Evolutionary conservation across 495 filamentous ascomycete genomes (phyloP).

Genomic region (Glonium stellatum): DNA sequence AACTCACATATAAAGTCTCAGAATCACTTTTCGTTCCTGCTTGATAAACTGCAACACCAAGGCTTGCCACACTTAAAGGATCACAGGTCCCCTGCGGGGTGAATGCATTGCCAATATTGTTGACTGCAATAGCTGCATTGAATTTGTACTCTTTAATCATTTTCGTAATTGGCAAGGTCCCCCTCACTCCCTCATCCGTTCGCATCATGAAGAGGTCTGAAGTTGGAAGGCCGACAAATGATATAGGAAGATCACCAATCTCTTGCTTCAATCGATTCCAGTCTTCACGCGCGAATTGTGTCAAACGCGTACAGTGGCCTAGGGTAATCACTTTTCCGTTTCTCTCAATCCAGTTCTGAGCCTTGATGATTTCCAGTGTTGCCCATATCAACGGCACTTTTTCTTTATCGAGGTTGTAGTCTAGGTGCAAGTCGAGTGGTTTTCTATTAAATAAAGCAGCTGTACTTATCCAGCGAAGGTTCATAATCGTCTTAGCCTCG

Average conservation of each 20-base stretch:
- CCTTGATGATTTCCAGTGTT: slow-evolving; percentile 45
- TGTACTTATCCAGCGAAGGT: slow-evolving; percentile 57
- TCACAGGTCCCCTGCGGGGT: slow-evolving; percentile 70
- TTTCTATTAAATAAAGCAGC: slow-evolving; percentile 42
- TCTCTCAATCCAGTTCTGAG: slow-evolving; percentile 41
- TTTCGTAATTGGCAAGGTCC: slow-evolving; percentile 56
- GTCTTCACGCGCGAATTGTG: slow-evolving; percentile 46
- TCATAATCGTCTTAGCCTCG: slow-evolving; percentile 43
- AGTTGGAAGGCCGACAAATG: slow-evolving; percentile 65
- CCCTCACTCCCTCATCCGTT: slow-evolving; percentile 32
- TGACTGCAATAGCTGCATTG: slow-evolving; percentile 58
- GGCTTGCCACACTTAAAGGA: slow-evolving; percentile 55
- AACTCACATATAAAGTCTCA: slow-evolving; percentile 50
- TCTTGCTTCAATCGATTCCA: slow-evolving; percentile 43
- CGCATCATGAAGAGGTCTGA: slow-evolving; percentile 73
- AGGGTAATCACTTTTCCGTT: slow-evolving; percentile 50
- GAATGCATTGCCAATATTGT: slow-evolving; percentile 74
- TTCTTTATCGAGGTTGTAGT: slow-evolving; percentile 54
- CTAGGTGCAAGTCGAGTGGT: slow-evolving; percentile 68
- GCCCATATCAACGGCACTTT: slow-evolving; percentile 47
- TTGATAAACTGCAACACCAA: slow-evolving; percentile 63
- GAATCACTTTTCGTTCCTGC: slow-evolving; percentile 54
- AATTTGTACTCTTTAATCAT: slow-evolving; percentile 56
- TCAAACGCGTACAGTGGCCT: slow-evolving; percentile 65
- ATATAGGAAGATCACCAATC: slow-evolving; percentile 51